Base-by-base conservation (phyloP, 345 rosid species). In the Eucalyptus pauciflora region DNA sequence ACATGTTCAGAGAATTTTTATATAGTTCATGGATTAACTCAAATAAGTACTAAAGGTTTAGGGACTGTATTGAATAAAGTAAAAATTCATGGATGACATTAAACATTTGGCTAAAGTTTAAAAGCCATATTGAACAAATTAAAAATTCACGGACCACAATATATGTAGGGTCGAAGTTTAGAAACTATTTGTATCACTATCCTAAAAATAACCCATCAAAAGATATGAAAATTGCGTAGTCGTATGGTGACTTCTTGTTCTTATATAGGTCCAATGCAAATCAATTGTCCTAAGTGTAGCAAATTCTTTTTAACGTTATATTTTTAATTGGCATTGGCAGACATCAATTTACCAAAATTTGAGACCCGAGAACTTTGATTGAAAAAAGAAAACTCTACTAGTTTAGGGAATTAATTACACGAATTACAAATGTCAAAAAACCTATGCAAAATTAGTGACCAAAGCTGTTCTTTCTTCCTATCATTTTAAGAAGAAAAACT, bases 121-220 rank as follows among this genome's bases (percentile, higher is more conserved):
- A 22, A 56, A 0, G 3, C 0, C 0, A 56, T 0, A 56, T 10
- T 4, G 0, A 56, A 56, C 29, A 56, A 56, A 56, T 56, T 56
- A 22, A 56, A 56, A 56, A 1, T 11, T 56, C 1, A 24, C 0
- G 1, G 13, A 10, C 4, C 3, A 56, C 6, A 56, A 22, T 24
- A 56, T 3, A 24, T 10, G 10, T 56, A 9, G 1, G 13, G 6
- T 56, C 27, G 2, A 56, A 56, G 12, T 56, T 20, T 52, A 52
- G 1, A 52, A 52, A 52, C 10, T 52, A 52, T 52, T 7, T 52
- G 24, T 52, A 20, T 52, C 0, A 20, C 8, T 52, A 10, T 52
- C 58, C 25, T 52, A 52, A 52, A 52, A 52, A 52, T 52, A 52
- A 52, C 10, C 58, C 25, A 52, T 52, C 5, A 10, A 13, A 37